phyloP scores from a whole-genome alignment of 305 asterid species.

The Fraxinus xanthoxyloides region DNA sequence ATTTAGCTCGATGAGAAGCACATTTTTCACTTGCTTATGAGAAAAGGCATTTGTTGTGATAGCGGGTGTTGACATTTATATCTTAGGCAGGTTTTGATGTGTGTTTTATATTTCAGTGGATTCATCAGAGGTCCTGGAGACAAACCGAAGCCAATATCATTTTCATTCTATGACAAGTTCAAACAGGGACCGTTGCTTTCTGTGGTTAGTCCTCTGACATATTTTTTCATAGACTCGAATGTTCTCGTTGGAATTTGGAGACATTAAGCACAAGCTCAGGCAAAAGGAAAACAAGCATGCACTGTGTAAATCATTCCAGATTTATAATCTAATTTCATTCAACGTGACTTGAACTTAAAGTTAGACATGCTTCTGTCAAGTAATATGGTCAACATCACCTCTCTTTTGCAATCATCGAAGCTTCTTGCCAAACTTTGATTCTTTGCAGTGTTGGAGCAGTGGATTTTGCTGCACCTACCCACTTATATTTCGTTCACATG shows the following conservation, averaged over 20 bases:
- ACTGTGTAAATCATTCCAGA: not conserved
- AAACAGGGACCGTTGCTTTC: conserved; percentile 96
- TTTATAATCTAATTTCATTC: conserved; percentile 4
- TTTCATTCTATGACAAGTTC: conserved; percentile 79
- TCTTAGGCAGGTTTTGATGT: conserved; percentile 14
- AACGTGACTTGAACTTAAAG: not conserved
- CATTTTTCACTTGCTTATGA: not conserved
- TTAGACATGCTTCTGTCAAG: not conserved
- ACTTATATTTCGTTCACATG: conserved; percentile 61
- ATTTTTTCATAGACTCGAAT: not conserved
- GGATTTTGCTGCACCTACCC: conserved; percentile 97
- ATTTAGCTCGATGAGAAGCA: not conserved
- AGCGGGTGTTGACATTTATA: conserved; percentile 9
- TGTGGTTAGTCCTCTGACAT: conserved; percentile 58
- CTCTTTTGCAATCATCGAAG: not conserved
- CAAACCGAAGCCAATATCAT: conserved; percentile 74
- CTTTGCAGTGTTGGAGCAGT: conserved; percentile 88
- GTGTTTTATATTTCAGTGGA: conserved; percentile 53
- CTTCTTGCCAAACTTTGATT: conserved; percentile 22
- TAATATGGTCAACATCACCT: not conserved
- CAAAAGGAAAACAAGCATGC: not conserved
- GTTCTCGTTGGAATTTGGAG: not conserved
- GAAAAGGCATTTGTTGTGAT: not conserved
- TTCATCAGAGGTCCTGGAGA: conserved; percentile 96
- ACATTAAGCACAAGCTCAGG: not conserved